Conservation (phyloP, 148 eudicot species). For the Chenopodium album region DNA sequence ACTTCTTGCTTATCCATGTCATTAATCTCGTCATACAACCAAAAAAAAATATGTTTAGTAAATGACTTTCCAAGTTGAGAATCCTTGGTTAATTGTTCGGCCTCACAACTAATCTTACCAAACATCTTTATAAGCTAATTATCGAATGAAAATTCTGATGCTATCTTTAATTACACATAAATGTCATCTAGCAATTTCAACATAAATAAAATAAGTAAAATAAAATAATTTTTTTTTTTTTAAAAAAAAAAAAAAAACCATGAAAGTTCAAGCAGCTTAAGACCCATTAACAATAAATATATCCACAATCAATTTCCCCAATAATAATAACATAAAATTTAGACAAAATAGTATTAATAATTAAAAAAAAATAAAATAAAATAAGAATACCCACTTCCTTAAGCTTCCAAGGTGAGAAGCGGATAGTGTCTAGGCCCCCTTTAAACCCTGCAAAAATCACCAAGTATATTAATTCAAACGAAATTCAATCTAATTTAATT, state of each 20-base stretch:
- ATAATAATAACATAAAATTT: background rate
- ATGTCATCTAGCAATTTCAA: too few species aligned
- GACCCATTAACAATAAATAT: background rate
- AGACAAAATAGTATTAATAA: background rate
- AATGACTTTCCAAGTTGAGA: background rate
- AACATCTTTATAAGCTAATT: background rate
- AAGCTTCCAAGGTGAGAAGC: constrained; percentile 16
- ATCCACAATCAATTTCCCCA: background rate
- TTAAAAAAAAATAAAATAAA: background rate
- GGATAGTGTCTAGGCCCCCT: constrained; percentile 20
- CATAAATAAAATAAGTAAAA: too few species aligned
- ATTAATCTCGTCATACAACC: background rate
- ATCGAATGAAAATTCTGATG: background rate
- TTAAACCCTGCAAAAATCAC: constrained; percentile 28
- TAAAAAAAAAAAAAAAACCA: too few species aligned
- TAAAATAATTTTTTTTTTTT: too few species aligned
- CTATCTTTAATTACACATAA: too few species aligned
- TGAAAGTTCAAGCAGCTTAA: background rate
- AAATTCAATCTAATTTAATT: background rate
- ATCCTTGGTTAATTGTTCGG: background rate
- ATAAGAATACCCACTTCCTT: constrained; percentile 25
- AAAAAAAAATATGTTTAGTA: too few species aligned
- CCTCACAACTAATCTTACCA: background rate
- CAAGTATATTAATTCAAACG: background rate
- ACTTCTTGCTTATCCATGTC: too few species aligned